Conservation (phyloP, 805 yeast genomes). For the Metschnikowia lunata region DNA sequence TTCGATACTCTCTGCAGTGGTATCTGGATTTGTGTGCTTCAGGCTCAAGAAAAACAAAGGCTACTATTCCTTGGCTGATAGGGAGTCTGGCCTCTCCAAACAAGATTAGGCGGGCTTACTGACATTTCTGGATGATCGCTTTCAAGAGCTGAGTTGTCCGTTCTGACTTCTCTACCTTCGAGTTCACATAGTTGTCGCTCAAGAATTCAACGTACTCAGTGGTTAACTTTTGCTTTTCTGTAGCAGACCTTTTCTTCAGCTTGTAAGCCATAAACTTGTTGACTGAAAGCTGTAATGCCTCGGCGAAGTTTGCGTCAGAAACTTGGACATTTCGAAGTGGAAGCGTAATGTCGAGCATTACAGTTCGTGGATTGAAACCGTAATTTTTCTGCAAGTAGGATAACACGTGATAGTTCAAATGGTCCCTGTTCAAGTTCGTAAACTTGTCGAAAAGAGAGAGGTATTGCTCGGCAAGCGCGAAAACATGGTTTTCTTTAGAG, state of each 20-base stretch:
- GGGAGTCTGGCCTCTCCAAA: constrained; percentile 21
- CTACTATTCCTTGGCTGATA: constrained; percentile 20
- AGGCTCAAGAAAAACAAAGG: constrained; percentile 20
- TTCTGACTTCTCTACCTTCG: constrained; percentile 19
- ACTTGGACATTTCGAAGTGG: constrained; percentile 55
- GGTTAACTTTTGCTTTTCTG: constrained; percentile 30
- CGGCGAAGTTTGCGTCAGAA: constrained; percentile 46
- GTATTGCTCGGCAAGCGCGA: constrained; percentile 38
- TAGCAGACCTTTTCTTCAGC: constrained; percentile 33
- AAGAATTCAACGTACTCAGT: constrained; percentile 23
- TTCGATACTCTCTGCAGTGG: constrained; percentile 21
- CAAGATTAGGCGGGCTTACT: constrained; percentile 17
- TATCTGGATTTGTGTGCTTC: constrained; percentile 24
- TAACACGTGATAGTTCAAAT: constrained; percentile 63
- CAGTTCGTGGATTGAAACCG: constrained; percentile 36
- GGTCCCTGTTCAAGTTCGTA: constrained; percentile 60
- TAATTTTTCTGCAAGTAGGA: constrained; percentile 45
- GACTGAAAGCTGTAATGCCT: constrained; percentile 61
- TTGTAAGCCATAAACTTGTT: constrained; percentile 65
- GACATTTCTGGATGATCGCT: constrained; percentile 39
- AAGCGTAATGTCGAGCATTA: constrained; percentile 55
- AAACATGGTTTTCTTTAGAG: constrained; percentile 36
- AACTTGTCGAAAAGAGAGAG: constrained; percentile 65
- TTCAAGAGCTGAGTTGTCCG: constrained; percentile 30
- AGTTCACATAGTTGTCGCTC: constrained; percentile 23